Percentiles rank a stretch among this genome's conserved stretches.
Evolutionary conservation across 352 stramenopile genomes (phyloP).

Genomic region (Phytophthora constricta): DNA sequence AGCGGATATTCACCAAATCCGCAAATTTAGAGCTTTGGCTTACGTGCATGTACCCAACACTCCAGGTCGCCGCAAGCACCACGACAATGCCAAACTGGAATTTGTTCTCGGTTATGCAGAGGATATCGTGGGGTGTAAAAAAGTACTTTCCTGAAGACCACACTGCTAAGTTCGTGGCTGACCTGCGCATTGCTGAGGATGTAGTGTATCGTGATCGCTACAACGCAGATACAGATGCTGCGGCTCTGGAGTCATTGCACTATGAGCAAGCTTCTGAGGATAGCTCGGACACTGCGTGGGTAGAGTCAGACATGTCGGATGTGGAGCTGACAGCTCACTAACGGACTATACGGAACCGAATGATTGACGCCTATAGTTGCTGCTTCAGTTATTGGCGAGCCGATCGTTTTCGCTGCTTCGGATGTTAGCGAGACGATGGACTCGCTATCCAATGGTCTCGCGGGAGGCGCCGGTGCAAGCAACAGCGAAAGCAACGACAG

Average conservation of each 20-base stretch:
- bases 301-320: neutral
- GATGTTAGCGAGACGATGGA: no score
- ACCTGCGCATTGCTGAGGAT: constrained; percentile 5
- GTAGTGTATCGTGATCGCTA: neutral
- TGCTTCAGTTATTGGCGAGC: no score
- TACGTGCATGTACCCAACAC: constrained; percentile 5
- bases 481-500: no score
- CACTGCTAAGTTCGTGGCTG: constrained; percentile 16
- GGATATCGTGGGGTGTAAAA: constrained; percentile 10
- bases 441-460: no score
- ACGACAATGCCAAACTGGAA: constrained; percentile 7
- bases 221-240: neutral
- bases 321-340: neutral
- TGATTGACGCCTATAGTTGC: no score
- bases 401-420: no score
- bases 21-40: constrained; percentile 10
- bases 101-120: constrained; percentile 15
- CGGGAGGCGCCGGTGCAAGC: no score
- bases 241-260: neutral
- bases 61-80: neutral
- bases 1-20: constrained; percentile 12
- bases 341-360: no score
- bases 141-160: constrained; percentile 10
- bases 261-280: neutral
- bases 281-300: no score